These are phyloP conservation scores for Pholiota microspora DNA, from an alignment of 768 basidiomycete species.

Conservation along the genomic window DNA sequence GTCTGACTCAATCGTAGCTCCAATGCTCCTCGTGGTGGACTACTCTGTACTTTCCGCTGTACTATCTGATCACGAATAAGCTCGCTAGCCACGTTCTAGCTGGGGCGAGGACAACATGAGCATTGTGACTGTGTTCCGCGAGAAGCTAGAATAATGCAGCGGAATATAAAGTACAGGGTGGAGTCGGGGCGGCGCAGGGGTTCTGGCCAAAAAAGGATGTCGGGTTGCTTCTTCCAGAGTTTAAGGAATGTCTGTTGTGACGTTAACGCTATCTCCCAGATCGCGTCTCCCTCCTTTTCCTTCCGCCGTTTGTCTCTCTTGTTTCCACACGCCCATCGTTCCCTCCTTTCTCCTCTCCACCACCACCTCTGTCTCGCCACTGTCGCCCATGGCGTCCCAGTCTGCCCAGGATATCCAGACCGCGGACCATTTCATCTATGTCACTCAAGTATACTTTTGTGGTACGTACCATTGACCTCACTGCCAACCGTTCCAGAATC, in stretches of 20 bases:
- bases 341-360: conserved; percentile 17
- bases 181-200: conserved; percentile 19
- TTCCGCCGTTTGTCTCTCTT: conserved; percentile 29
- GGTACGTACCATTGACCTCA: conserved; percentile 49
- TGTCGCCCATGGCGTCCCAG: conserved; percentile 25
- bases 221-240: conserved; percentile 43
- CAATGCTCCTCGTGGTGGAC: conserved; percentile 5
- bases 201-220: conserved; percentile 30
- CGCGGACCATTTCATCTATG: conserved; percentile 76
- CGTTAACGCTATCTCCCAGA: conserved; percentile 27
- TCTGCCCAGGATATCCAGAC: conserved; percentile 45
- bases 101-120: conserved; percentile 1
- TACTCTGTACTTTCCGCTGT: conserved; percentile 8
- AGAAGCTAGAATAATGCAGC: conserved; percentile 10
- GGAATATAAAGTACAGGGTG: conserved; percentile 3
- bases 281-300: conserved; percentile 22
- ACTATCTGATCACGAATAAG: conserved; percentile 16
- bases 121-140: conserved; percentile 14
- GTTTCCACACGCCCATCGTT: conserved; percentile 37
- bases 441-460: conserved; percentile 83
- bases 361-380: conserved; percentile 20
- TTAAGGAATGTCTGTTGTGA: conserved; percentile 46
- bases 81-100: conserved; percentile 3
- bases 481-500: conserved; percentile 20
- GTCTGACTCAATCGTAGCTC: background rate